Base-by-base conservation (phyloP, 2,329 filamentous ascomycete genomes). In the Hymenotorrendiella dingleyae region DNA sequence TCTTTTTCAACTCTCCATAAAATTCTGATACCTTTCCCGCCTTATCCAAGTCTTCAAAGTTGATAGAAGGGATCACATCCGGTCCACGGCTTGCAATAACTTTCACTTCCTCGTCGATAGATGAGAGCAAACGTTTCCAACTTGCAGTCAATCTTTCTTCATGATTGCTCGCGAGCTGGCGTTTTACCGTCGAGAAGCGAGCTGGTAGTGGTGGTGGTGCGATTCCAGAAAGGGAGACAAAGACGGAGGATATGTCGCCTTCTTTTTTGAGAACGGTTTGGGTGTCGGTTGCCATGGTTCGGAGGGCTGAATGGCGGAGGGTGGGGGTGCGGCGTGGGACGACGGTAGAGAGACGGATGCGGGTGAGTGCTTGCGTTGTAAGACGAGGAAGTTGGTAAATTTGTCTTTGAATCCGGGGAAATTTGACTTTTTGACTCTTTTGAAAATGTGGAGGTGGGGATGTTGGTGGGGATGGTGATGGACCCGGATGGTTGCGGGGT, bases 231-330 rank as follows among this genome's bases (percentile, higher is more conserved):
- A 83, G 63, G 0, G 78, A 82, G 0, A 72, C 71, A 44, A 83
- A 83, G 1, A 76, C 65, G 39, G 78, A 76, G 0, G 78, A 78
- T 24, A 83, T 82, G 49, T 81, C 72, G 3, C 79, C 79, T 50
- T 78, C 74, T 28, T 72, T 69, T 33, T 33, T 43, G 2, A 21
- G 10, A n/a, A n/a, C n/a, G n/a, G n/a, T n/a, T n/a, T n/a, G n/a
- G n/a, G n/a, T n/a, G n/a, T n/a, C n/a, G n/a, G n/a, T n/a, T n/a
- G n/a, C n/a, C n/a, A n/a, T n/a, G n/a, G n/a, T n/a, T n/a, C n/a
- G n/a, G n/a, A n/a, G n/a, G n/a, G n/a, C n/a, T n/a, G n/a, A n/a
- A n/a, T n/a, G n/a, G n/a, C n/a, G n/a, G n/a, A n/a, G n/a, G n/a
- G n/a, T n/a, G n/a, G n/a, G n/a, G n/a, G n/a, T n/a, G n/a, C n/a